Base-by-base conservation (phyloP, 306 rosid species). In the Echinosophora koreensis region DNA sequence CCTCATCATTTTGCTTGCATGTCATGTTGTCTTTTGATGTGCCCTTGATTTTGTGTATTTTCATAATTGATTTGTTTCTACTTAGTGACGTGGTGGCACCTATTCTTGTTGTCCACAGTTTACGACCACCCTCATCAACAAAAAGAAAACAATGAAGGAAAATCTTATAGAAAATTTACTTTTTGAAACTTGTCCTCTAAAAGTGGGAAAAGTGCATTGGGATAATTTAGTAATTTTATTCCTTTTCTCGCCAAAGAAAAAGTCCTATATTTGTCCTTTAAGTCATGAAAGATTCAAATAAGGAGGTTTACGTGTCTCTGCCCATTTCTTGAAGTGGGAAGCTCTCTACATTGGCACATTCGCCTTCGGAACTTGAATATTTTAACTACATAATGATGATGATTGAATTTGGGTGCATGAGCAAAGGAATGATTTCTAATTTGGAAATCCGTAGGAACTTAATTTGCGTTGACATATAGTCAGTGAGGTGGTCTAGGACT, bases 371-470 rank as follows among this genome's bases (percentile, higher is more conserved):
- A 6, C 18, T 32, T 60, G 8, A 60, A 34, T 60, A 3, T 63
- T 15, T 15, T 52, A 8, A 34, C 62, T 51, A 16, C 62, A 51
- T 69, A 47, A 28, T 68, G 59, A 47, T 14, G 27, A 30, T 30
- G 70, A 32, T 6, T 68, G 38, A 32, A 41, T 66, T 67, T n/a
- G 17, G 56, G 58, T 68, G 56, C 28, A 68, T 1, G 58, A 68
- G 44, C 18, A 47, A 68, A 47, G 44, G 42, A 47, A 28, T 68
- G 6, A 46, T 47, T 17, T 15, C 6, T 52, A 57, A 12, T 10
- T 54, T 55, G 12, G 22, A 57, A 42, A 37, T 22, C 17, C 4
- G 35, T 35, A 67, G 10, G 14, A 18, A 67, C 34, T 71, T 54
- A 34, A 17, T 18, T 55, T 71, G 51, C 52, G 12, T 18, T 37